phyloP scores from a whole-genome alignment of 768 basidiomycete species.

The Daedaleopsis nitida region DNA sequence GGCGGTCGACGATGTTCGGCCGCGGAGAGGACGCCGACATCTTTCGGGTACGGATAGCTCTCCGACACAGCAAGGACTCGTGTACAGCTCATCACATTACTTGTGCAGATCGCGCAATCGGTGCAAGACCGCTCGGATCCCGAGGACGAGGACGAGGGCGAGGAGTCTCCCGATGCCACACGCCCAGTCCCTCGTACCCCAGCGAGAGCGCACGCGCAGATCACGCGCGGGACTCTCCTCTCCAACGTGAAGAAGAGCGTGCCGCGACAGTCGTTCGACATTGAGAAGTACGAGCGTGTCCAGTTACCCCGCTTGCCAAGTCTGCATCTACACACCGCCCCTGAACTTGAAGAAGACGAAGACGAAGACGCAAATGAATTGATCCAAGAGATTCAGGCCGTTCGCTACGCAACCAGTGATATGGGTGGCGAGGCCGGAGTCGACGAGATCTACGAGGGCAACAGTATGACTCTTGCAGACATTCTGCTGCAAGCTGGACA shows the following conservation, averaged over 20 bases:
- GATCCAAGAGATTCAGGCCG: neutral
- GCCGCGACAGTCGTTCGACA: slow-evolving; percentile 20
- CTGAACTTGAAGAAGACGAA: slow-evolving; percentile 6
- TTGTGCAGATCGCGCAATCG: slow-evolving; percentile 17
- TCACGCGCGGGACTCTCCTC: slow-evolving; percentile 17
- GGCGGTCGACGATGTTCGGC: slow-evolving; percentile 20
- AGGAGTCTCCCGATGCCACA: neutral
- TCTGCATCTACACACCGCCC: slow-evolving; percentile 10
- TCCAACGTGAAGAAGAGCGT: slow-evolving; percentile 20
- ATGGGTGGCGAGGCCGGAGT: slow-evolving; percentile 6
- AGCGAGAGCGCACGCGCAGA: neutral
- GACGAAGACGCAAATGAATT: neutral
- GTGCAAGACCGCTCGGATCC: slow-evolving; percentile 19
- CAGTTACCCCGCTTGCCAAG: slow-evolving; percentile 12
- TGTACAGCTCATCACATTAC: neutral
- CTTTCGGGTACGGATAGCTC: slow-evolving; percentile 4
- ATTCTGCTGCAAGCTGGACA: slow-evolving; percentile 35
- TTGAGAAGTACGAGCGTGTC: slow-evolving; percentile 18
- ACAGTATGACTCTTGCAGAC: slow-evolving; percentile 52
- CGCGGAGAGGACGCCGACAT: slow-evolving; percentile 22
- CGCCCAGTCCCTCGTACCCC: slow-evolving; percentile 1
- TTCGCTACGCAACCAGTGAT: slow-evolving; percentile 8
- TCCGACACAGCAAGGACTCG: neutral
- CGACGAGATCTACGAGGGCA: slow-evolving; percentile 39
- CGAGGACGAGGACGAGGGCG: slow-evolving; percentile 1